Evolutionary conservation across 306 rosid species (phyloP), one percentile per base, ranked within the genome.

Genomic region (Cucumis sativus): DNA sequence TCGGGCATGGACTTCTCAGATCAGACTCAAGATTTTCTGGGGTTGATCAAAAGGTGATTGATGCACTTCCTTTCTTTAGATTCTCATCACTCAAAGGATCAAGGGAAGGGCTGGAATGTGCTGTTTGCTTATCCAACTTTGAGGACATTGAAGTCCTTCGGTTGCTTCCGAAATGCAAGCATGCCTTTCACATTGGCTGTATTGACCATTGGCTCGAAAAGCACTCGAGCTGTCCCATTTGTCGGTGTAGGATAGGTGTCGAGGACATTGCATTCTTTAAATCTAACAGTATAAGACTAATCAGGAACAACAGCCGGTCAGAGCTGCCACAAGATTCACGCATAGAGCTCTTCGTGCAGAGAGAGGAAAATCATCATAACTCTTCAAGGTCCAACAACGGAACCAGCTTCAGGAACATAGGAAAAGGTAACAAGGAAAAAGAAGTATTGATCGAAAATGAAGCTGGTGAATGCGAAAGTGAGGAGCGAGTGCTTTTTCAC

Each of bases 161-260:
- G 70, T 77, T 95, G 11, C 81, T 95, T 28, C 99, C 97, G 14
- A 88, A 95, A 71, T 95, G 97, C 68, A 90, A 88, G 33, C 99
- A 95, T 83, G 97, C 93, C 58, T 95, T 95, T 76, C 99, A 95
- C 79, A 87, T 90, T 63, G 81, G 82, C 60, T 92, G 99, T 84
- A 89, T 90, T 28, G 99, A 95, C 55, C 84, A 84, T 77, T 95
- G 97, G 99, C 97, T 92, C 39, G 97, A 90, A 62, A 88, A 85
- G 18, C 97, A 95, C 78, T 87, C 99, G 9, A 95, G 89, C 60
- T 95, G 97, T 79, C 99, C 97, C 47, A 89, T 95, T 77, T 95
- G 97, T 80, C 79, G 97, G 71, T 84, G 83, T 56, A 82, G 52
- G 85, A 84, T 95, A 41, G 86, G 88, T 65, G 62, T 88, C 1